These are phyloP conservation scores for Colletotrichum sp. DNA, from an alignment of 2,329 filamentous ascomycete species.

Conservation along the genomic window DNA sequence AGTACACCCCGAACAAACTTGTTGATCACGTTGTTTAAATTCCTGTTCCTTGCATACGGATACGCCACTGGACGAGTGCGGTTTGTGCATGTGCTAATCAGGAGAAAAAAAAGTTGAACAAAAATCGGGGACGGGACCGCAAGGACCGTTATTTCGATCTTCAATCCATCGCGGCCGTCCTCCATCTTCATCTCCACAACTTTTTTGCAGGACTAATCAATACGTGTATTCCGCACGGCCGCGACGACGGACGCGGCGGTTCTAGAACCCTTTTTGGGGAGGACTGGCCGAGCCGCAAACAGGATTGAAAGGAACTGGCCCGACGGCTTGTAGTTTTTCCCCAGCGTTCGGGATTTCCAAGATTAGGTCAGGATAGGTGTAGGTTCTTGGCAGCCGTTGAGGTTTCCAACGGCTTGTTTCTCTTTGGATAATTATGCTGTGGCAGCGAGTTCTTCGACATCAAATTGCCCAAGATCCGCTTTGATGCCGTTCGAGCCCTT, in stretches of 20 bases:
- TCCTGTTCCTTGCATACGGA: background rate
- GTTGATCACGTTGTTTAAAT: background rate
- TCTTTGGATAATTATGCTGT: rapidly evolving
- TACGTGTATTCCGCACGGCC: background rate
- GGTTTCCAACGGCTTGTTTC: background rate
- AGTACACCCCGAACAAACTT: background rate
- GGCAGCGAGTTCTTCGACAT: too few species aligned
- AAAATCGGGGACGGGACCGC: background rate
- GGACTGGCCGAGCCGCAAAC: background rate
- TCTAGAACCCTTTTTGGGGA: background rate
- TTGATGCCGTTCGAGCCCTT: background rate
- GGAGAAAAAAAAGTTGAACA: background rate
- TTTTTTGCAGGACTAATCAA: background rate
- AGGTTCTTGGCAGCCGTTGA: background rate
- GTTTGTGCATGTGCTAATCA: background rate
- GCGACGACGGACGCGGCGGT: background rate
- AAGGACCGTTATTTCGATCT: background rate
- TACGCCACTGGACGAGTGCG: too few species aligned
- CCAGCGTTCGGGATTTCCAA: background rate
- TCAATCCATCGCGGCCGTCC: background rate
- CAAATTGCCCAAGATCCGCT: background rate
- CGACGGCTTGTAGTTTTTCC: background rate
- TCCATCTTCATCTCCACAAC: background rate
- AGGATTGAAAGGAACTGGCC: background rate
- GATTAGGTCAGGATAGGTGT: background rate